Evolutionary conservation across 1,284 basidiomycete genomes (phyloP).

Genomic region (Austroboletus olivaceoglutinosus): DNA sequence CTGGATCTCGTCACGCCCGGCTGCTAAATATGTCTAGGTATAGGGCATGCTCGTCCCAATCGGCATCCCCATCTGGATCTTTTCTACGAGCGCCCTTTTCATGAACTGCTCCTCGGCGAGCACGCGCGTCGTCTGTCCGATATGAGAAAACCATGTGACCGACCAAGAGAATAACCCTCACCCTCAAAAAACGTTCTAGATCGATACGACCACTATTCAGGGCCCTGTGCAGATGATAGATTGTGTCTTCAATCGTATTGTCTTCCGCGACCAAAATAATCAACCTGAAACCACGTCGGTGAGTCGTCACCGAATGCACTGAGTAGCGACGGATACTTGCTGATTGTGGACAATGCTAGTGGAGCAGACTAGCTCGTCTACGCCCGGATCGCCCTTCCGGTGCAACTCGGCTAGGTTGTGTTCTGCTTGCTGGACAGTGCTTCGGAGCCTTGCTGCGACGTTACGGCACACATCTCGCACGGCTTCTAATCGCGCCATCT

Average conservation of each 20-base stretch:
- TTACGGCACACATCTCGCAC: constrained; percentile 89
- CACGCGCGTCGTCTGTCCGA: constrained; percentile 72
- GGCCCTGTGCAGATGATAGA: constrained; percentile 95
- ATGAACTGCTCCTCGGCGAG: constrained; percentile 94
- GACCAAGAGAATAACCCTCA: constrained; percentile 39
- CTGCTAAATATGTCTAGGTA: constrained; percentile 34
- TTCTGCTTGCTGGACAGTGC: constrained; percentile 64
- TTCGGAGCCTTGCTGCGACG: constrained; percentile 67
- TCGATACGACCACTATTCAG: constrained; percentile 91
- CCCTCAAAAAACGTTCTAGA: constrained; percentile 88
- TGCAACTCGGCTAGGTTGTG: constrained; percentile 67
- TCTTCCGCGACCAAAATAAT: constrained; percentile 97
- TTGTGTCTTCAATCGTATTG: constrained; percentile 96
- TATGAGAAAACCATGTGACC: constrained; percentile 25
- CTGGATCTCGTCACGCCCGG: constrained; percentile 26
- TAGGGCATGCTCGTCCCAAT: constrained; percentile 43
- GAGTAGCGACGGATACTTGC: constrained; percentile 49
- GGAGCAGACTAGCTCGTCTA: constrained; percentile 92
- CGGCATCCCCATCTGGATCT: constrained; percentile 73
- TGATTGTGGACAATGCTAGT: constrained; percentile 96
- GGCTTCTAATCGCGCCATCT: constrained; percentile 92
- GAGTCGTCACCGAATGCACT: constrained; percentile 10
- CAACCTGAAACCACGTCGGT: constrained; percentile 53
- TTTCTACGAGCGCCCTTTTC: constrained; percentile 87
- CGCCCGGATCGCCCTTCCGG: constrained; percentile 74